Evolutionary conservation across 2,329 filamentous ascomycete genomes (phyloP).

Genomic region (Ciborinia camelliae): DNA sequence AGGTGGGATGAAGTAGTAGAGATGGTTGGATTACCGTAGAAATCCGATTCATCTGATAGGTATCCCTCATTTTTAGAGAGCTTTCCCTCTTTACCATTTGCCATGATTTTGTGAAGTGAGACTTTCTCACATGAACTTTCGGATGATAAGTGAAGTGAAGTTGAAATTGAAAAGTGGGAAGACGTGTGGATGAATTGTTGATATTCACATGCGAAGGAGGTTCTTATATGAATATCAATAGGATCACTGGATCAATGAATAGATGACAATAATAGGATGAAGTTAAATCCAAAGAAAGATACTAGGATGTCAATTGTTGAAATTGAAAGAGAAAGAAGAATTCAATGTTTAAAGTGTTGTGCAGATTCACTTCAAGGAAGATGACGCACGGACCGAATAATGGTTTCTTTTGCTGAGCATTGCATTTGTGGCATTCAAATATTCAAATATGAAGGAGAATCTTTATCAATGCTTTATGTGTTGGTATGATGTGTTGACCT

Average conservation of each 20-base stretch:
- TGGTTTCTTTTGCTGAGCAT: neutral
- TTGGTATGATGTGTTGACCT: too few species aligned
- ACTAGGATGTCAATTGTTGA: too few species aligned
- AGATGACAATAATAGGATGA: neutral
- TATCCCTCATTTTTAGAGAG: constrained; percentile 21
- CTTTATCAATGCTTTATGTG: too few species aligned
- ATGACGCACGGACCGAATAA: neutral
- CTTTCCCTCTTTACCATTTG: constrained; percentile 17
- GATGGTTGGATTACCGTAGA: constrained; percentile 47
- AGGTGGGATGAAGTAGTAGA: neutral
- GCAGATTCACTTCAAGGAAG: constrained; percentile 5
- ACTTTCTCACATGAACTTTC: neutral
- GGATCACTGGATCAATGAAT: neutral
- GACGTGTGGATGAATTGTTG: neutral
- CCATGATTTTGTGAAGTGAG: constrained; percentile 21
- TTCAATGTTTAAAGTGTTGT: neutral
- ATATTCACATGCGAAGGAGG: neutral
- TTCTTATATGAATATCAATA: neutral
- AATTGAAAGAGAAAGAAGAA: neutral
- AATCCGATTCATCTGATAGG: constrained; percentile 49
- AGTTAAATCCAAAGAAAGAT: neutral
- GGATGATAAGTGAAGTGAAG: neutral
- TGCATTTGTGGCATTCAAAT: too few species aligned
- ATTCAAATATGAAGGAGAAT: too few species aligned
- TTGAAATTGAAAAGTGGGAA: neutral